Evolutionary conservation across 495 filamentous ascomycete species (phyloP).

Genomic region (Lasiosphaeria hispida): DNA sequence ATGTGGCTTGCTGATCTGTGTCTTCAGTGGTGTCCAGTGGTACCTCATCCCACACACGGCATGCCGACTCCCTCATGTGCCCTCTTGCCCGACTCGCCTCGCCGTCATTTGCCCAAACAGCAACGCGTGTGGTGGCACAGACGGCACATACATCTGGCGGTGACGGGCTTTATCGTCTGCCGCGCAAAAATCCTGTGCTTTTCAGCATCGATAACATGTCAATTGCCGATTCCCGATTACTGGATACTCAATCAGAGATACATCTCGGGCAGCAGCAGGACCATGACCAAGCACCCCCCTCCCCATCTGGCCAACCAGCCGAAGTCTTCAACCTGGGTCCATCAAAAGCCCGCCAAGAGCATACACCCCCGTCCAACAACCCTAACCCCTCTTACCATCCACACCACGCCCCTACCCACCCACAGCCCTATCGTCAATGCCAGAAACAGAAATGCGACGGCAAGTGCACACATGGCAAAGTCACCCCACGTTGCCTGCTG

Average conservation of each 20-base stretch:
- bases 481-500: slow-evolving; percentile 25
- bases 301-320: no score
- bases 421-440: slow-evolving; percentile 15
- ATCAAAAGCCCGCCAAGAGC: slow-evolving; percentile 22
- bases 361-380: slow-evolving; percentile 14
- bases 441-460: slow-evolving; percentile 22
- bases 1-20: slow-evolving; percentile 7
- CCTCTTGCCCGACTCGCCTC: background rate
- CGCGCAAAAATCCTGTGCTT: no score
- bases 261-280: no score
- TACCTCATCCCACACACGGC: background rate
- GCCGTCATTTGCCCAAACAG: no score
- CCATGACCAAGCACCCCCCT: no score
- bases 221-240: no score
- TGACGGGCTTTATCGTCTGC: no score
- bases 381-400: slow-evolving; percentile 8
- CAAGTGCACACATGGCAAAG: slow-evolving; percentile 22
- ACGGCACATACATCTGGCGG: no score
- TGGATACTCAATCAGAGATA: no score
- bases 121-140: no score
- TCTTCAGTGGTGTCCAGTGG: background rate
- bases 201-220: no score
- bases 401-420: slow-evolving; percentile 19
- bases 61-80: background rate
- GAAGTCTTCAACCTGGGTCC: background rate